Base-by-base conservation (phyloP, 176 grass and related monocot genomes). In the Neostapfia colusana region DNA sequence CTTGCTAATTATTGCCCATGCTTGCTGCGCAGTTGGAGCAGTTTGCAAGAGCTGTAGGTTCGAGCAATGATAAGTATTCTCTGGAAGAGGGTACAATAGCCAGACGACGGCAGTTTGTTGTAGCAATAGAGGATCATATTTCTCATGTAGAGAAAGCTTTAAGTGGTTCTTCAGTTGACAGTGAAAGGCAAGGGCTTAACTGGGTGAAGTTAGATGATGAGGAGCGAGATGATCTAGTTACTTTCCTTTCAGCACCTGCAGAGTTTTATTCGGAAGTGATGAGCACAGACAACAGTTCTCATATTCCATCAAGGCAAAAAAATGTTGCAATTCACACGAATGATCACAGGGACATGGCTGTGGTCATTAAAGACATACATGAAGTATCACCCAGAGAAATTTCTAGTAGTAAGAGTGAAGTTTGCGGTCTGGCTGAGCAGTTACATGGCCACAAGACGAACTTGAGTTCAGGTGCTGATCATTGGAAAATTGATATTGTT, bases 131-230 rank as follows among this genome's bases (percentile, higher is more conserved):
- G 25, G 78, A 75, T 35, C 83, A 89, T 82, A 93, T 93, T 80
- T 71, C 60, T 83, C 73, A 20, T 24, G 73, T 91, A 55, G 88
- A 93, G 66, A 89, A 81, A 48, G 75, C 28, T 18, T 59, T 91
- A 76, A 88, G 76, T 54, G 63, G 85, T 79, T 85, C 82, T 35
- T 81, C 78, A 14, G 42, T 81, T 28, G 81, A 88, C 56, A 85
- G 48, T 70, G 81, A 79, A 75, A 86, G 69, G 13, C 71, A n/a
- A 43, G 54, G 83, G 46, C 42, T 97, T 36, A 78, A 76, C 43
- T 97, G 91, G 91, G 86, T 97, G 9, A 92, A 89, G 73, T 76
- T 97, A 58, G 86, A 97, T 74, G 89, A 91, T 36, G 86, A 89
- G 20, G 94, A 97, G 68, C 69, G 63, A 72, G 88, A 97, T 45